Percentiles rank a stretch among this genome's conserved stretches.
Conservation (phyloP, 2,329 filamentous ascomycete species). For the Exophiala sp. region DNA sequence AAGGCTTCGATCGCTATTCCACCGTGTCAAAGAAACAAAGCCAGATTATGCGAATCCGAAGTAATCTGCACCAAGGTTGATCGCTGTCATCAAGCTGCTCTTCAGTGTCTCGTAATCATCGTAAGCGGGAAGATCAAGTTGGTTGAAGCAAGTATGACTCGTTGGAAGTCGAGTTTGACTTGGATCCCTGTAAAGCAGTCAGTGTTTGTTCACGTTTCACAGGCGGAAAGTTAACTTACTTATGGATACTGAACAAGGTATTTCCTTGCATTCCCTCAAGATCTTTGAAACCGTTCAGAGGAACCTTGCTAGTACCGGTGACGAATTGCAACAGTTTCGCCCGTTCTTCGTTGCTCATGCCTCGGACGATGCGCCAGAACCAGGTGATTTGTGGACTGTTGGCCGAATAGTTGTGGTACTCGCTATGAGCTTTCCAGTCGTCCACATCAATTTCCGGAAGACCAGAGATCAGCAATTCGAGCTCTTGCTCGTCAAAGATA, state of each 20-base stretch:
- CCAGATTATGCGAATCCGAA: slow-evolving; percentile 49
- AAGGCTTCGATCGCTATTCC: neutral
- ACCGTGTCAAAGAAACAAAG: neutral
- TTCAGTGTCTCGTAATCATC: slow-evolving; percentile 91
- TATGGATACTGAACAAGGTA: slow-evolving; percentile 97
- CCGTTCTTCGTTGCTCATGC: slow-evolving; percentile 97
- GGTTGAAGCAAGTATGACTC: slow-evolving; percentile 98
- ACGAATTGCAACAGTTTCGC: slow-evolving; percentile 97
- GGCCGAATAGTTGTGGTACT: slow-evolving; percentile 95
- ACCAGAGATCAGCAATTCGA: slow-evolving; percentile 93
- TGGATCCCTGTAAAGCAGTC: slow-evolving; percentile 21
- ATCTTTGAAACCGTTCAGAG: slow-evolving; percentile 97
- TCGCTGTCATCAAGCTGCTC: slow-evolving; percentile 85
- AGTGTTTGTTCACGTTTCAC: neutral
- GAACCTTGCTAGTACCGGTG: slow-evolving; percentile 96
- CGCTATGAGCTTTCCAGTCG: slow-evolving; percentile 98
- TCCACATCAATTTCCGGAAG: slow-evolving; percentile 96
- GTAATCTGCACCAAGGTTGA: slow-evolving; percentile 95
- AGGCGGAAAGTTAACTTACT: slow-evolving; percentile 36
- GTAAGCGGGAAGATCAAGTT: slow-evolving; percentile 97
- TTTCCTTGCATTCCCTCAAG: slow-evolving; percentile 99
- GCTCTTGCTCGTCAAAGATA: slow-evolving; percentile 98
- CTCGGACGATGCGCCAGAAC: slow-evolving; percentile 98
- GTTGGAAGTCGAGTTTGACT: slow-evolving; percentile 85
- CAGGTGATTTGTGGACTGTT: slow-evolving; percentile 97